Evolutionary conservation across 2,329 filamentous ascomycete genomes (phyloP), one percentile per base, ranked within the genome.

Genomic region (Rhexocercosporidium sp.): DNA sequence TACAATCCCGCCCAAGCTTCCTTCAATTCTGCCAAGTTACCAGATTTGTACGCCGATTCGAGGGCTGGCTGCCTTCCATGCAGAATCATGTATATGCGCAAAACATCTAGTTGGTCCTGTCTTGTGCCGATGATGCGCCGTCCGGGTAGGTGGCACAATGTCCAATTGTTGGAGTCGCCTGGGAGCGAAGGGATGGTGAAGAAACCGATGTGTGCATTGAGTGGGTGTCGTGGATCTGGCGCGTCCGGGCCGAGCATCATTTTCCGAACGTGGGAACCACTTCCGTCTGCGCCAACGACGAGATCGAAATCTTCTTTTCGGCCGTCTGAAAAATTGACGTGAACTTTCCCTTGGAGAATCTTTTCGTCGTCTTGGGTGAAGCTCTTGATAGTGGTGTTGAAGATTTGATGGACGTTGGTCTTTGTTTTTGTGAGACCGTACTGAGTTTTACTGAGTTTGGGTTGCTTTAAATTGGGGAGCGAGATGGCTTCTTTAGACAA

Each of bases 271-370:
- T 78, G 80, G 0, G 85, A 88, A 4, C 81, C 77, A 54, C 83
- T 79, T 0, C 86, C 86, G 66, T 88, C 86, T 4, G 86, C 85
- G 11, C 82, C 85, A 47, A 88, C 81, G 0, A 88, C 66, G 0
- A 88, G 74, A 71, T 88, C 85, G 60, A 80, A 82, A 3, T 39
- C 14, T 18, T 67, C 60, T 22, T 47, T 64, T 27, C 56, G 59
- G 12, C 67, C 62, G 41, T 70, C 59, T 31, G 57, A 14, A 9
- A 71, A 69, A 1, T 25, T 27, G 34, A 72, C 82, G 1, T 76
- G 64, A 0, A 85, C 80, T 4, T 57, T 57, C 16, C 53, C 53
- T 1, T 39, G 7, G 11, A 34, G 5, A 16, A 7, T 8, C 0
- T 66, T 63, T 0, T 74, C 69, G 1, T 54, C 49, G 11, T 59